Percentiles rank a stretch among this genome's conserved stretches.
Evolutionary conservation across 306 rosid genomes (phyloP).

Genomic region (Abrus precatorius): DNA sequence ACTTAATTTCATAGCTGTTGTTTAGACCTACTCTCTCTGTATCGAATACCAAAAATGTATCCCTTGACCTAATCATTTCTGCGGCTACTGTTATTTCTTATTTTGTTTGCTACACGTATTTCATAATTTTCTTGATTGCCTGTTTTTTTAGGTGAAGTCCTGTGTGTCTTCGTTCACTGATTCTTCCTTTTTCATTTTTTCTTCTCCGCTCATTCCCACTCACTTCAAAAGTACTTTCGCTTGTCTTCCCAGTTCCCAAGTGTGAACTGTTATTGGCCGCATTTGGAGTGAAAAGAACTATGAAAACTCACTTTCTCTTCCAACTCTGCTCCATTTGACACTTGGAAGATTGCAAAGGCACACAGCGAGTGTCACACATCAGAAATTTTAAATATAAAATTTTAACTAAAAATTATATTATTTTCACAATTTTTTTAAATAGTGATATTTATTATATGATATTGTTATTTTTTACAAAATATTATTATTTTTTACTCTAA

Average conservation of each 20-base stretch:
- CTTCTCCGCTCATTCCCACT: neutral
- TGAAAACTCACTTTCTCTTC: neutral
- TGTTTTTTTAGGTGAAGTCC: neutral
- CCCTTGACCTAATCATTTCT: too few relatives aligned
- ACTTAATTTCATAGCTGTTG: too few relatives aligned
- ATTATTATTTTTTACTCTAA: too few relatives aligned
- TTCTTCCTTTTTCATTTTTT: neutral
- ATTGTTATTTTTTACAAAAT: too few relatives aligned
- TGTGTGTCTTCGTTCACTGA: neutral
- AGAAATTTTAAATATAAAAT: too few relatives aligned
- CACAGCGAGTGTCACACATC: neutral
- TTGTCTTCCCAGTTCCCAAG: neutral
- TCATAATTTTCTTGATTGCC: neutral
- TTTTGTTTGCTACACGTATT: neutral
- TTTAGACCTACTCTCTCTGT: too few relatives aligned
- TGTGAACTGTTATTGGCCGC: neutral
- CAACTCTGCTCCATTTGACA: constrained; percentile 23
- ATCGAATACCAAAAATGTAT: too few relatives aligned
- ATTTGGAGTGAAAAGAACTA: constrained; percentile 8
- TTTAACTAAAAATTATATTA: too few relatives aligned
- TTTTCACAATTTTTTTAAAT: too few relatives aligned
- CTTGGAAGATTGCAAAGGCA: neutral
- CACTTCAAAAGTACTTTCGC: constrained; percentile 18
- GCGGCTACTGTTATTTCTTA: too few relatives aligned
- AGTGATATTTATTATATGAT: too few relatives aligned